Conservation (phyloP, 306 rosid genomes). For the Delonix regia region DNA sequence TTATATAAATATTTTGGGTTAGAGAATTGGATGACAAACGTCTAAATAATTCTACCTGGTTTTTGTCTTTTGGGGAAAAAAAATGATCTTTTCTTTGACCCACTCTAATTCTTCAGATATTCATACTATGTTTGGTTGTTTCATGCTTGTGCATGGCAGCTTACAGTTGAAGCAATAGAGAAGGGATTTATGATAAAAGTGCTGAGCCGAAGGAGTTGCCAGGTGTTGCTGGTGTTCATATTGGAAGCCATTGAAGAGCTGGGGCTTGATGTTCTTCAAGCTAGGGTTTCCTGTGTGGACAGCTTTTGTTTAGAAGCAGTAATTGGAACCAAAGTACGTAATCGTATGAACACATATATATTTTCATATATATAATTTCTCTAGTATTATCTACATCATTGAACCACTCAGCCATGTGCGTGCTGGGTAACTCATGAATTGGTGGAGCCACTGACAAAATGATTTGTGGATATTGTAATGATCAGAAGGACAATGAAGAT, state of each 20-base stretch:
- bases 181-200: slow-evolving; percentile 57
- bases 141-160: slow-evolving; percentile 35
- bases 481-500: slow-evolving; percentile 49
- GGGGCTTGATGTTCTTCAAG: slow-evolving; percentile 65
- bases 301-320: slow-evolving; percentile 56
- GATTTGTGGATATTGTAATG: slow-evolving; percentile 17
- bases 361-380: neutral
- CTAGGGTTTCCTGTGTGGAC: slow-evolving; percentile 72
- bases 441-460: slow-evolving; percentile 19
- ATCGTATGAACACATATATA: neutral
- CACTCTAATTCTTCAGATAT: neutral
- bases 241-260: slow-evolving; percentile 70
- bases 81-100: neutral
- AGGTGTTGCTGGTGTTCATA: slow-evolving; percentile 62
- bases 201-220: slow-evolving; percentile 44
- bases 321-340: slow-evolving; percentile 52
- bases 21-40: too few species aligned
- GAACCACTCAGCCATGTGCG: neutral
- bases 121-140: neutral
- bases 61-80: too few species aligned
- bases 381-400: neutral
- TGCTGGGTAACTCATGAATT: neutral
- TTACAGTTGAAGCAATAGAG: slow-evolving; percentile 50
- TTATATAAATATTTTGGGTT: too few species aligned
- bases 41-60: too few species aligned